Conservation (phyloP, 345 rosid species). For the Psidium friedrichsthalianum region DNA sequence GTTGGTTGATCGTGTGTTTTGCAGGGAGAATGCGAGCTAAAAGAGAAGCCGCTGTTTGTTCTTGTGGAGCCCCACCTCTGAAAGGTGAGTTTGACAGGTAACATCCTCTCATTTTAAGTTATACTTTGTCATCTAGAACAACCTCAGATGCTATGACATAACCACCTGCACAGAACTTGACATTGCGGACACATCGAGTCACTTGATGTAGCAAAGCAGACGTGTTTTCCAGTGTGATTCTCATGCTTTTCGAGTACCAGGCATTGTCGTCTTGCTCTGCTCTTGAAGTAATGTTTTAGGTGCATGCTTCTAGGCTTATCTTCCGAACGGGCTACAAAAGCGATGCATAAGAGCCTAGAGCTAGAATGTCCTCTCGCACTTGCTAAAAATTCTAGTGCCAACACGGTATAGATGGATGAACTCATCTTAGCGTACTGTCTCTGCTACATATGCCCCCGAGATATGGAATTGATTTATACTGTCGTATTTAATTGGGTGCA, state of each 20-base stretch:
- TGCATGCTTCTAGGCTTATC: not conserved
- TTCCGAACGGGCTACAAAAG: not conserved
- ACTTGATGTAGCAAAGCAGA: not conserved
- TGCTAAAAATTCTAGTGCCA: not conserved
- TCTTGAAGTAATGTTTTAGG: not conserved
- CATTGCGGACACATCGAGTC: not conserved
- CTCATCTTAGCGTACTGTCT: not conserved
- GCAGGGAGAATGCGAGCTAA: slow-evolving; percentile 59
- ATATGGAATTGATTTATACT: not conserved
- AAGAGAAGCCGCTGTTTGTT: slow-evolving; percentile 58
- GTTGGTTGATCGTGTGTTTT: not conserved
- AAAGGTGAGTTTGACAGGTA: not conserved
- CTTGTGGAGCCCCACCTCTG: slow-evolving; percentile 59
- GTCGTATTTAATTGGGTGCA: not conserved
- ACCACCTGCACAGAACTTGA: not conserved
- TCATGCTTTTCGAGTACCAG: too few species aligned
- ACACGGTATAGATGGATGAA: not conserved
- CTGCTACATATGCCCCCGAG: not conserved
- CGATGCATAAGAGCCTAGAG: not conserved
- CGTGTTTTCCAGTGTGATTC: too few species aligned
- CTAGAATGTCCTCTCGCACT: not conserved
- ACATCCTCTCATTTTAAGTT: not conserved
- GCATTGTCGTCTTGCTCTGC: not conserved
- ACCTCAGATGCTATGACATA: not conserved
- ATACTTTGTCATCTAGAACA: not conserved